Base-by-base conservation (phyloP, 352 stramenopile genomes). In the Phytopythium montanum region DNA sequence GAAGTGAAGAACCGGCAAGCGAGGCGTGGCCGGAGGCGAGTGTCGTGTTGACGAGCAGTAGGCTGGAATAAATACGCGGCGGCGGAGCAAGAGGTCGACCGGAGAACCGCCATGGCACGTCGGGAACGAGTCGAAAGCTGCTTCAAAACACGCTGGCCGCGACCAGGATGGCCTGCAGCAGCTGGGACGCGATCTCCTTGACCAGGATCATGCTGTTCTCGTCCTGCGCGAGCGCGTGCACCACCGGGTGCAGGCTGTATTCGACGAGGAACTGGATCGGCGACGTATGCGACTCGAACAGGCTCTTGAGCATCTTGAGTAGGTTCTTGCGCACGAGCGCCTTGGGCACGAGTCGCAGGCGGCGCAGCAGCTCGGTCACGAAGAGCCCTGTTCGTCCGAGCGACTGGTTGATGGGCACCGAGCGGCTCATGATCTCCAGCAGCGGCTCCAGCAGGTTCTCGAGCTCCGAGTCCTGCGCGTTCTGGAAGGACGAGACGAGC, bases 261-360 rank as follows among this genome's bases (percentile, higher is more conserved):
- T 97, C 87, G 39, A 95, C 72, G 18, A 97, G 68, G 50, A 97
- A 95, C 60, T 96, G 81, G 51, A 75, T 76, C 1, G 87, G 89
- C 28, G 86, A 83, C 16, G 87, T 85, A 61, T 97, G 89, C 25
- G 81, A 84, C 59, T 96, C 86, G 55, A 96, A 95, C 2, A 98
- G 75, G 44, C 74, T 79, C 64, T 97, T 94, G 56, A 98, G 85
- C 73, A 97, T 97, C 65, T 94, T 94, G 54, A 97, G 83, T 54
- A 97, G 63, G 56, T 95, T 95, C 58, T 95, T 97, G 46, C 88
- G 81, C 39, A 97, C 88, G 36, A 96, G 91, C 1, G 88, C 90
- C 66, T 97, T 97, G 3, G 84, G 79, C 31, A 88, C 76, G 13
- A 89, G 78, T 6, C 76, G 81, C 38, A 98, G 59, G 0, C 89